Conservation (phyloP, 1,139 yeast species). For the Geotrichum phurueaensis region DNA sequence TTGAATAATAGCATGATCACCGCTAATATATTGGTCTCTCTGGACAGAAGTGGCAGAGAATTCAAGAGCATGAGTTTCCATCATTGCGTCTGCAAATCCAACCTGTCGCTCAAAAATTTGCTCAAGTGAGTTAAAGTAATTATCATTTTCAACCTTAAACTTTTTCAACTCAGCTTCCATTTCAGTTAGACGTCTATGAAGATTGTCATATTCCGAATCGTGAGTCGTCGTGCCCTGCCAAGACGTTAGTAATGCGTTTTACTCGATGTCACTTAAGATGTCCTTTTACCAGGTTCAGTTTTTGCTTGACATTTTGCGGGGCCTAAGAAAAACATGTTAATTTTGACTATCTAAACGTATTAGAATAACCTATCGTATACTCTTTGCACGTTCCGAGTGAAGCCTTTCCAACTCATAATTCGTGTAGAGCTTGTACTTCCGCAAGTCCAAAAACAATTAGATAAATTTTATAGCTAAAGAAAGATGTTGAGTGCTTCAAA, state of each 20-base stretch:
- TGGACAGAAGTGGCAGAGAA: slow-evolving; percentile 57
- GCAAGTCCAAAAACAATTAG: too few relatives aligned
- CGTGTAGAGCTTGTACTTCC: too few relatives aligned
- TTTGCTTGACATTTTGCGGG: slow-evolving; percentile 40
- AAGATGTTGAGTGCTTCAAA: too few relatives aligned
- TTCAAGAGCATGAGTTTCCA: slow-evolving; percentile 74
- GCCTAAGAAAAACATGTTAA: slow-evolving; percentile 40
- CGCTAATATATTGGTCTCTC: background rate
- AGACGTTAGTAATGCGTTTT: background rate
- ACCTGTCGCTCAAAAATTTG: slow-evolving; percentile 91
- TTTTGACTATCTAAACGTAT: background rate
- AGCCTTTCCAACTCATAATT: slow-evolving; percentile 85
- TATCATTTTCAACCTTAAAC: slow-evolving; percentile 78
- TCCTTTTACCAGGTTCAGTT: slow-evolving; percentile 34
- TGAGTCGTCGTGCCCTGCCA: slow-evolving; percentile 64
- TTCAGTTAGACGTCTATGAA: slow-evolving; percentile 91
- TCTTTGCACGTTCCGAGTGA: slow-evolving; percentile 76
- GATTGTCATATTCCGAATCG: slow-evolving; percentile 87
- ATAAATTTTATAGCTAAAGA: background rate
- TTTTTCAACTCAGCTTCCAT: slow-evolving; percentile 84
- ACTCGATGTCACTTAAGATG: background rate
- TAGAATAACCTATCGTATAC: slow-evolving; percentile 28
- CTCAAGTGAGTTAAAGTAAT: slow-evolving; percentile 83
- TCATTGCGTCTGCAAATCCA: slow-evolving; percentile 55
- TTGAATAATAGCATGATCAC: slow-evolving; percentile 47